These are phyloP conservation scores for Xylaria sp. DNA, from an alignment of 2,329 filamentous ascomycete genomes.

Conservation along the genomic window DNA sequence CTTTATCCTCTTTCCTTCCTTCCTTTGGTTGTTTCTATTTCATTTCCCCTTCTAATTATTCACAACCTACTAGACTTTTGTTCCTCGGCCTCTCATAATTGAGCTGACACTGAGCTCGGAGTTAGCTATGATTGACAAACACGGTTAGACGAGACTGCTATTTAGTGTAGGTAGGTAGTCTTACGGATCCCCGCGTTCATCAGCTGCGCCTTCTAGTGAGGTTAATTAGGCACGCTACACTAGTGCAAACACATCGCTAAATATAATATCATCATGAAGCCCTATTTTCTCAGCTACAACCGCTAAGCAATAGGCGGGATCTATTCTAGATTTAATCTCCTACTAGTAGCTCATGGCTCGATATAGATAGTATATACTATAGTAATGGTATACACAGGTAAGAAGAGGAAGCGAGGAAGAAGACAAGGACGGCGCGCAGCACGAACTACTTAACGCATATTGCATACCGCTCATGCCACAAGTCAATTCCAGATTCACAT, in stretches of 20 bases:
- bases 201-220: slow-evolving; percentile 4
- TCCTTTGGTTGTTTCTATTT: background rate
- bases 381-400: too few relatives aligned
- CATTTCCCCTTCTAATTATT: background rate
- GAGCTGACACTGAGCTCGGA: slow-evolving; percentile 9
- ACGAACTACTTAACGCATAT: background rate
- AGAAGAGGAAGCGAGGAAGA: background rate
- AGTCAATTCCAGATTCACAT: background rate
- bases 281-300: slow-evolving; percentile 33
- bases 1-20: background rate
- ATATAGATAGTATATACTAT: too few relatives aligned
- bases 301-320: slow-evolving; percentile 11
- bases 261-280: slow-evolving; percentile 29
- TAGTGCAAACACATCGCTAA: slow-evolving; percentile 19
- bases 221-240: background rate
- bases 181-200: slow-evolving; percentile 11
- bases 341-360: background rate
- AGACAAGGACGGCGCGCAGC: background rate
- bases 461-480: background rate
- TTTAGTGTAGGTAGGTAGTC: background rate
- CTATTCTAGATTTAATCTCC: background rate
- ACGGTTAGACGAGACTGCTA: slow-evolving; percentile 22
- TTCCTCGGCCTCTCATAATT: background rate
- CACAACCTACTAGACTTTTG: background rate
- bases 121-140: background rate